Percentiles rank a stretch among this genome's conserved stretches.
Conservation (phyloP, 179 eudicot species). For the Silene coronaria region DNA sequence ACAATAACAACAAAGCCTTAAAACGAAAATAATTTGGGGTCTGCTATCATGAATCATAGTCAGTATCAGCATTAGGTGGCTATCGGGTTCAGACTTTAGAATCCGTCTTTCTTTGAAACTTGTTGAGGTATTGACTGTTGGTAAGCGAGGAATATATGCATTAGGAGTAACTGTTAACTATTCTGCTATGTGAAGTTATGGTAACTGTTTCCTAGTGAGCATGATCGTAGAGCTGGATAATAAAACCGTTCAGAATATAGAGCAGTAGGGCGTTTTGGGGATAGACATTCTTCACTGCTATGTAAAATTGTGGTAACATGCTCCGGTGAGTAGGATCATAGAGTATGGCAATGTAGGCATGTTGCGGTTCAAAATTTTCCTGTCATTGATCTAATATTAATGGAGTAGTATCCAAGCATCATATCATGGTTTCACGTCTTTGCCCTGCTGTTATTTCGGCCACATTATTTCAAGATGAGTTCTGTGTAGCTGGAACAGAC, state of each 20-base stretch:
- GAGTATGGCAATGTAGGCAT: neutral
- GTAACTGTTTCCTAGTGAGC: neutral
- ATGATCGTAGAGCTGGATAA: neutral
- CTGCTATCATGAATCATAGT: neutral
- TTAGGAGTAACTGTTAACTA: neutral
- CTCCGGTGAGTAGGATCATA: neutral
- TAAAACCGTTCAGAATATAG: neutral
- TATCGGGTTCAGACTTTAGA: neutral
- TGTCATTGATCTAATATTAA: neutral
- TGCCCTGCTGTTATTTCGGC: neutral
- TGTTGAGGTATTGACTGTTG: neutral
- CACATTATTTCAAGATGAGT: neutral
- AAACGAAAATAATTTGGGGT: constrained; percentile 4
- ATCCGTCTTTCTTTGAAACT: neutral
- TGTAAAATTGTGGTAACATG: neutral
- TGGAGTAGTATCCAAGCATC: neutral
- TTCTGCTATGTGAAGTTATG: neutral
- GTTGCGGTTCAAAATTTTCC: neutral
- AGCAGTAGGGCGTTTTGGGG: neutral
- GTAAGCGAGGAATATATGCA: neutral
- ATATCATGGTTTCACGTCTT: neutral
- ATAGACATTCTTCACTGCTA: neutral
- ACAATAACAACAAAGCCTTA: neutral
- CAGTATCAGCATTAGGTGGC: neutral
- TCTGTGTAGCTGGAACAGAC: neutral